These are phyloP conservation scores for Boletus subparvulus DNA, from an alignment of 768 basidiomycete genomes.

Conservation along the genomic window DNA sequence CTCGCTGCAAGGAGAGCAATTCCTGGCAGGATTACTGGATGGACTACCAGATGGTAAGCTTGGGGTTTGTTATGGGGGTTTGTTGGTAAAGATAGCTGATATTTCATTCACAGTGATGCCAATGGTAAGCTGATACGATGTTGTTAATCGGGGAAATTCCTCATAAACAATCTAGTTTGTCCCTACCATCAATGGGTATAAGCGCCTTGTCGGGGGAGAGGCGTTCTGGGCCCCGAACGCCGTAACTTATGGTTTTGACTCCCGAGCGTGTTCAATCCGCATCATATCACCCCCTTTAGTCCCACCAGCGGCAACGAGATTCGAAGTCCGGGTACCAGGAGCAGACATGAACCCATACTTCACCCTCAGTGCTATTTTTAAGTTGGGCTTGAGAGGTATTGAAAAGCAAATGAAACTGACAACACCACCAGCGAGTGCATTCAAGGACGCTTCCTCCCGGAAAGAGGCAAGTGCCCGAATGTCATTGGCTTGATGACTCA, in stretches of 20 bases:
- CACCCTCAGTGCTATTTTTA: constrained; percentile 83
- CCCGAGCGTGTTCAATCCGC: constrained; percentile 86
- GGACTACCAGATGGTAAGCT: constrained; percentile 83
- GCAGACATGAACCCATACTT: constrained; percentile 97
- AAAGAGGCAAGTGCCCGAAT: constrained; percentile 52
- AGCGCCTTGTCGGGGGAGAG: constrained; percentile 91
- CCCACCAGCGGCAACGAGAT: constrained; percentile 76
- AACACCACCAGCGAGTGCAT: constrained; percentile 61
- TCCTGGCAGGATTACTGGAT: constrained; percentile 90
- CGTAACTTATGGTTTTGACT: constrained; percentile 94
- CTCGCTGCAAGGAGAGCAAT: constrained; percentile 82
- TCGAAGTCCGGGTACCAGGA: constrained; percentile 94
- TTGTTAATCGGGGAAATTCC: neutral
- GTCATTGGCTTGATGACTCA: neutral
- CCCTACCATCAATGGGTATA: constrained; percentile 95
- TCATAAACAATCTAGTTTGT: constrained; percentile 51
- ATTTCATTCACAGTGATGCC: constrained; percentile 66
- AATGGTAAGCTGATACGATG: constrained; percentile 49
- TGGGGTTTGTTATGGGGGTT: neutral
- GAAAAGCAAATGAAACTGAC: constrained; percentile 68
- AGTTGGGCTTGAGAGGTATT: constrained; percentile 85
- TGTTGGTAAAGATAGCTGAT: constrained; percentile 1
- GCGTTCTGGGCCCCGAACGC: constrained; percentile 94
- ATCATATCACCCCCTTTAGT: constrained; percentile 91
- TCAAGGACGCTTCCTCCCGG: constrained; percentile 42